phyloP scores from a whole-genome alignment of 768 basidiomycete species.

The Russula ochroleuca region DNA sequence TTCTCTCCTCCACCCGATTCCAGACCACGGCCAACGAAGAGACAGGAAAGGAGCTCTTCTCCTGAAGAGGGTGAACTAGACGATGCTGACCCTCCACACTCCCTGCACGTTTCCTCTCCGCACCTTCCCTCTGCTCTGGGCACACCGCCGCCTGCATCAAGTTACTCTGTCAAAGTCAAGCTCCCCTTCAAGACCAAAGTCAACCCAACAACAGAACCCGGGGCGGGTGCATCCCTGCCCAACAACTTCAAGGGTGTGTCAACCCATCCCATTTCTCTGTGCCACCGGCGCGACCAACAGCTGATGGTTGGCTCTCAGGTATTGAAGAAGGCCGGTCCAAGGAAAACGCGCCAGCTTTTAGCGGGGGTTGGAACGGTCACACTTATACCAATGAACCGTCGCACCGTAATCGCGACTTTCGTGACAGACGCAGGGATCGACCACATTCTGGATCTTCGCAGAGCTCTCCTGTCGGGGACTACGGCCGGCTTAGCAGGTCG shows the following conservation, averaged over 20 bases:
- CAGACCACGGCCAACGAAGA: constrained; percentile 49
- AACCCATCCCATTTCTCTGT: not conserved
- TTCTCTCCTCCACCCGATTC: constrained; percentile 45
- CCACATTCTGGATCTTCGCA: constrained; percentile 18
- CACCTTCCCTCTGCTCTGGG: constrained; percentile 30
- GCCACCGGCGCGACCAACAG: not conserved
- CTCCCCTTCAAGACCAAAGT: constrained; percentile 69
- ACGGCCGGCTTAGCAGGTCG: constrained; percentile 11
- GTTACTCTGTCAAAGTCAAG: constrained; percentile 47
- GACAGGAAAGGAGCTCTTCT: constrained; percentile 48
- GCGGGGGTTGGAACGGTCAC: constrained; percentile 16
- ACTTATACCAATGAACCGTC: constrained; percentile 3
- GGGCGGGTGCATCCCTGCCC: not conserved
- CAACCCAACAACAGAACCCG: constrained; percentile 8
- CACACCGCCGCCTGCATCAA: constrained; percentile 33
- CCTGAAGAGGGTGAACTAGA: constrained; percentile 84
- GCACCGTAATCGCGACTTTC: constrained; percentile 14
- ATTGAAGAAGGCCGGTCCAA: constrained; percentile 4
- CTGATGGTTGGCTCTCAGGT: not conserved
- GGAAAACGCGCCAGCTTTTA: constrained; percentile 10
- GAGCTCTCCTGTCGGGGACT: constrained; percentile 11
- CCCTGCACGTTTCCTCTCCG: constrained; percentile 26
- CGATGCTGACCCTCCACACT: constrained; percentile 41
- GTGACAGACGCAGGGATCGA: constrained; percentile 14
- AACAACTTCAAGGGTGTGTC: constrained; percentile 1